These are phyloP conservation scores for Pleurotus eryngii DNA, from an alignment of 768 basidiomycete species.

Conservation along the genomic window DNA sequence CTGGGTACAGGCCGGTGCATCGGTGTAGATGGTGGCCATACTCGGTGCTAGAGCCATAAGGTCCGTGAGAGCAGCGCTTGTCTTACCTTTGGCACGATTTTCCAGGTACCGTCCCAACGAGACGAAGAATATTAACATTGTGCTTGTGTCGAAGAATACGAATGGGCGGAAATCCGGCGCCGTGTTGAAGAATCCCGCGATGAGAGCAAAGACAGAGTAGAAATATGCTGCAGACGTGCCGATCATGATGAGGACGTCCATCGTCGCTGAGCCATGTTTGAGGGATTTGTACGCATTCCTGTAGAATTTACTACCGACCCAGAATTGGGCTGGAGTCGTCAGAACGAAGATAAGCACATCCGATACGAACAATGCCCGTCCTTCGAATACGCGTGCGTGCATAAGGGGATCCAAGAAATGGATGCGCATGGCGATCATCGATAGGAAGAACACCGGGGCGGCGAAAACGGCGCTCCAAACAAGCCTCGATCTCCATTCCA, in stretches of 20 bases:
- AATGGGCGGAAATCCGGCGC: conserved; percentile 73
- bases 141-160: conserved; percentile 97
- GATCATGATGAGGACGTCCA: conserved; percentile 96
- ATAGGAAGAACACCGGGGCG: conserved; percentile 89
- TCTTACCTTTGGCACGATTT: conserved; percentile 96
- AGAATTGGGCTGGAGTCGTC: conserved; percentile 91
- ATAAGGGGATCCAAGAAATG: conserved; percentile 55
- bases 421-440: conserved; percentile 78
- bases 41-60: conserved; percentile 93
- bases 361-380: conserved; percentile 62
- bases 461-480: conserved; percentile 74
- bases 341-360: conserved; percentile 74
- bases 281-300: conserved; percentile 87
- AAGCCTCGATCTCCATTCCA: conserved; percentile 84
- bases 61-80: conserved; percentile 93
- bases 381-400: conserved; percentile 49
- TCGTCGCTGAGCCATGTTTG: conserved; percentile 86
- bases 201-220: conserved; percentile 76
- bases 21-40: conserved; percentile 94
- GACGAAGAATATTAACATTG: conserved; percentile 97
- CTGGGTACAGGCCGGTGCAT: conserved; percentile 71
- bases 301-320: conserved; percentile 87
- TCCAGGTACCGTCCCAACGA: conserved; percentile 94
- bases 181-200: conserved; percentile 59
- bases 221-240: conserved; percentile 93